These are phyloP conservation scores for Orbilia brochopaga DNA, from an alignment of 2,329 filamentous ascomycete species.

Conservation along the genomic window DNA sequence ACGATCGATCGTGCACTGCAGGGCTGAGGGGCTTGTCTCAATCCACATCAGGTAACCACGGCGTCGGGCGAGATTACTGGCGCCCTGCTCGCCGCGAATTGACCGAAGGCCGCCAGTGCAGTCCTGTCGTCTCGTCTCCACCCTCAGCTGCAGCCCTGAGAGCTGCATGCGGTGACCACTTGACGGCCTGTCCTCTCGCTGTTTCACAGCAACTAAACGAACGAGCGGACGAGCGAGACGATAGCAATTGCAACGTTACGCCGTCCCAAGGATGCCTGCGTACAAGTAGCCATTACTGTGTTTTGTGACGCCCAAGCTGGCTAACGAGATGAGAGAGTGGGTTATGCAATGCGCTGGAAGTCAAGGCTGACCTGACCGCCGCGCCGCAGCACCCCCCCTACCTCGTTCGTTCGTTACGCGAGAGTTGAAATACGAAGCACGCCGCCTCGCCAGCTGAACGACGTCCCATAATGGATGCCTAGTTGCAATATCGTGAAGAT, in stretches of 20 bases:
- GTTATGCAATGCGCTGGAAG: too few species aligned
- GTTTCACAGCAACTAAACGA: not conserved
- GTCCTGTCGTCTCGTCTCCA: too few species aligned
- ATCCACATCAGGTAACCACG: not conserved
- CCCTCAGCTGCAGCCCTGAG: conserved; percentile 42
- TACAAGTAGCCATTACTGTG: not conserved
- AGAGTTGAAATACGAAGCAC: conserved; percentile 1
- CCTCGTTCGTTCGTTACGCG: not conserved
- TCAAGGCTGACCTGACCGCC: too few species aligned
- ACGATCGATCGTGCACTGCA: not conserved
- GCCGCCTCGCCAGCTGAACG: not conserved
- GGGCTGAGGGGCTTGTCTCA: conserved; percentile 8
- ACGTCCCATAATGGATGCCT: not conserved
- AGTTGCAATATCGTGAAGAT: conserved; percentile 1
- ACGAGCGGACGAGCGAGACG: too few species aligned
- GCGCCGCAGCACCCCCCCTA: too few species aligned
- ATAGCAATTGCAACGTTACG: not conserved
- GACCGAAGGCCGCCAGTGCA: too few species aligned
- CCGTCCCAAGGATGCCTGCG: not conserved
- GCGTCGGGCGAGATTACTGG: conserved; percentile 6
- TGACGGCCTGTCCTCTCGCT: not conserved
- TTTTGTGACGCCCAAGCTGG: conserved; percentile 3
- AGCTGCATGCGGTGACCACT: conserved; percentile 19
- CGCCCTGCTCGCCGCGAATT: not conserved
- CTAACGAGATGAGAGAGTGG: not conserved